Evolutionary conservation across 2,329 filamentous ascomycete species (phyloP), one percentile per base, ranked within the genome.

Genomic region (Ophiostoma australiae): DNA sequence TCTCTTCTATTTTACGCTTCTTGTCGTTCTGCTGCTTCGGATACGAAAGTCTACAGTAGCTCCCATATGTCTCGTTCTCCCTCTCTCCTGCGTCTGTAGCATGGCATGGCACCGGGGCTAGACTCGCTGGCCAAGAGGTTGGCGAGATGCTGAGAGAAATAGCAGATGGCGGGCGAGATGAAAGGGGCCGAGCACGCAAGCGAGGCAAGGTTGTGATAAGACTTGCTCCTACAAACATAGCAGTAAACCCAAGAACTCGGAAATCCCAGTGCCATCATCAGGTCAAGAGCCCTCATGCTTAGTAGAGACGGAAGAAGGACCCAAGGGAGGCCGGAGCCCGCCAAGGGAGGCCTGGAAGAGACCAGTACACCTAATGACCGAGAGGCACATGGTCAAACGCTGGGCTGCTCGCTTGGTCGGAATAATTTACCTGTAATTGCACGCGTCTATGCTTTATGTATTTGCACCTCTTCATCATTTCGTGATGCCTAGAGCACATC

Each of bases 351-450:
- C 27, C 11, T 31, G 58, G 27, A 55, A 55, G 48, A 17, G 11
- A 58, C 27, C 61, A 37, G 31, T 61, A 61, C 15, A 65, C 23
- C 52, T 58, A 27, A 13, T 58, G 27, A 58, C 37, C 31, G 17
- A 65, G 31, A 33, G 61, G 33, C 17, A 17, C 33, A 35, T 65
- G 31, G 61, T 65, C 61, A 65, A 65, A 65, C 61, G 61, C 61
- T 65, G 27, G 61, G 31, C 27, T 65, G 61, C 20, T 65, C 61
- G 31, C 31, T 37, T 35, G 31, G 31, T 23, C 61, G 33, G 61
- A 31, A 27, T 58, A 11, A 27, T 58, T 58, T 58, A n/a, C 44
- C 44, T 48, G 44, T n/a, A 17, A 48, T 48, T 20, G 11, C 27
- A 31, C 27, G 27, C 11, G 39, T 41, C n/a, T n/a, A 13, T 41